Evolutionary conservation across 1,139 yeast species (phyloP).

Genomic region (Yamadazyma diddensiae): DNA sequence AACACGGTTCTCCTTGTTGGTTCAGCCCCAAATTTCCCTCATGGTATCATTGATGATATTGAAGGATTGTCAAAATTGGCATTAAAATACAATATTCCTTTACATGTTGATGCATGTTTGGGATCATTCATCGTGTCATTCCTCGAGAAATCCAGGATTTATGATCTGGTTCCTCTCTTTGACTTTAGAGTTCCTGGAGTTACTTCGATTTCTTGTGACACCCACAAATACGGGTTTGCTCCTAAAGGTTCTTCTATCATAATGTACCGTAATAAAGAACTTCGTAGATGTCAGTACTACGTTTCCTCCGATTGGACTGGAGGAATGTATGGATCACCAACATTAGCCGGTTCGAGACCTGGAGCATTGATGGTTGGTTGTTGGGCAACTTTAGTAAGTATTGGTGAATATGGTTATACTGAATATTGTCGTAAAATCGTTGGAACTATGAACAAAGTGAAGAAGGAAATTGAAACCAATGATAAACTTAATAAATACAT

Average conservation of each 20-base stretch:
- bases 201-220: constrained; percentile 96
- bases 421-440: constrained; percentile 68
- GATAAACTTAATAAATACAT: constrained; percentile 42
- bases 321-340: constrained; percentile 94
- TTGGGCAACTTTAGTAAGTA: constrained; percentile 85
- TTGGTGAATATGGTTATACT: constrained; percentile 79
- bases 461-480: constrained; percentile 38
- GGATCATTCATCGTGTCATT: constrained; percentile 90
- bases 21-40: constrained; percentile 96
- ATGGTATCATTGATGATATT: constrained; percentile 91
- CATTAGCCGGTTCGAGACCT: constrained; percentile 94
- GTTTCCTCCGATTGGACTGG: constrained; percentile 87
- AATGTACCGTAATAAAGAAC: constrained; percentile 70
- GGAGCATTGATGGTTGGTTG: constrained; percentile 97
- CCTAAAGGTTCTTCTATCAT: constrained; percentile 95
- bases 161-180: constrained; percentile 52
- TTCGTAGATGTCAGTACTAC: constrained; percentile 82
- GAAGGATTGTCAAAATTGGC: constrained; percentile 70
- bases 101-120: constrained; percentile 93
- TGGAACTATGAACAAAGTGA: constrained; percentile 57
- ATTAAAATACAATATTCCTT: constrained; percentile 59
- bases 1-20: constrained; percentile 87
- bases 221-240: constrained; percentile 97
- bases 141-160: constrained; percentile 61
- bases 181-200: constrained; percentile 92